A percentile compares a stretch with the other conserved stretches of the same genome.
These are phyloP conservation scores for Cytospora chrysosperma DNA, from an alignment of 2,329 filamentous ascomycete species.

Conservation along the genomic window DNA sequence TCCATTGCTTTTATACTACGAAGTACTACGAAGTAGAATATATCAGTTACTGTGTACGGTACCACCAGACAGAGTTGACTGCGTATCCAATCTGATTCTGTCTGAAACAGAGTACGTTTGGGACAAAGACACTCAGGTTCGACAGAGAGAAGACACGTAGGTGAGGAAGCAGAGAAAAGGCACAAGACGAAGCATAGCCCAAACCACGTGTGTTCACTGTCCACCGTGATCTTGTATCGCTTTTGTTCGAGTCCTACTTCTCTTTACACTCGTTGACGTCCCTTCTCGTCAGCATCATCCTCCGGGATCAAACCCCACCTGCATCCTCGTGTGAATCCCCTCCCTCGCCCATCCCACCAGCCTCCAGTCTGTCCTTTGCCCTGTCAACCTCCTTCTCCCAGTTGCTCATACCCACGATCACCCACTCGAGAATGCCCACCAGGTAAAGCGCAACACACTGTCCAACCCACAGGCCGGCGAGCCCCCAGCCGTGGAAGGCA, in stretches of 20 bases:
- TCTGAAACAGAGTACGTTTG: neutral
- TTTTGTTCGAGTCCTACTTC: neutral
- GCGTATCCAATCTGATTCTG: neutral
- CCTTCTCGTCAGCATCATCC: no score
- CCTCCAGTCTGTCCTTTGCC: conserved; percentile 70
- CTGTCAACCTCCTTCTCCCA: conserved; percentile 73
- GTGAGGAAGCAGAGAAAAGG: neutral
- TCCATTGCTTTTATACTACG: no score
- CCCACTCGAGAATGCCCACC: conserved; percentile 76
- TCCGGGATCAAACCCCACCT: neutral
- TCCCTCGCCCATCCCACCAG: conserved; percentile 29
- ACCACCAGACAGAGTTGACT: neutral
- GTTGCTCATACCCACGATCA: conserved; percentile 72
- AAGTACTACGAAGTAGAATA: no score
- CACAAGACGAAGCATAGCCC: neutral
- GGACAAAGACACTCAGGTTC: neutral
- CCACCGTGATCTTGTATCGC: neutral
- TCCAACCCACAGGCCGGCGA: conserved; percentile 78
- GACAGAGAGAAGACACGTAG: neutral
- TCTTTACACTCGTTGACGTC: no score
- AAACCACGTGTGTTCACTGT: neutral
- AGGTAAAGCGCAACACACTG: conserved; percentile 80
- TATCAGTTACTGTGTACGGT: neutral
- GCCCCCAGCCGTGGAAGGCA: conserved; percentile 82
- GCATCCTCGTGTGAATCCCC: neutral